phyloP scores from a whole-genome alignment of 2,329 filamentous ascomycete species.

The Rutstroemia sp. region DNA sequence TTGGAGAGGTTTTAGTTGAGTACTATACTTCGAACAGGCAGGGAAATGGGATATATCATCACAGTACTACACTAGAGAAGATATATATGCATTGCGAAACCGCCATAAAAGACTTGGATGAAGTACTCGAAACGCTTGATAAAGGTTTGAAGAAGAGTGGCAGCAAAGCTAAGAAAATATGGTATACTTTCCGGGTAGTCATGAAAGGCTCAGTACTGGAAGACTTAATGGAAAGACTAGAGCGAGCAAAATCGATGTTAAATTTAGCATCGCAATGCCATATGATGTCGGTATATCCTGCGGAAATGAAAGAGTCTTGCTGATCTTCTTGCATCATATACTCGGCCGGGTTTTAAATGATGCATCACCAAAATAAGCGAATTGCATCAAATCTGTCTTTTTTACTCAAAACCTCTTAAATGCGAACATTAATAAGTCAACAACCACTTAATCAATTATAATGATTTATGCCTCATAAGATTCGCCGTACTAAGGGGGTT shows the following conservation, averaged over 20 bases:
- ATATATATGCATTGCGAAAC: neutral
- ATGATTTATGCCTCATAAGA: no score
- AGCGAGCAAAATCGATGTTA: neutral
- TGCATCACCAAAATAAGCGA: no score
- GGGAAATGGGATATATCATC: neutral
- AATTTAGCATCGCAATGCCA: neutral
- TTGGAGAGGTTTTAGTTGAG: neutral
- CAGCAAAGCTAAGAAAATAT: neutral
- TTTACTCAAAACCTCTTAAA: no score
- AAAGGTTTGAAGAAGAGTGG: neutral
- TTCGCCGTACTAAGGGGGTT: no score
- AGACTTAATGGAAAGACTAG: neutral
- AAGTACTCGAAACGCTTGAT: neutral
- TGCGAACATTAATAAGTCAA: no score
- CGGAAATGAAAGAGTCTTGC: neutral
- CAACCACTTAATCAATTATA: no score
- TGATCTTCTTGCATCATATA: neutral
- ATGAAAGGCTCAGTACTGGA: neutral
- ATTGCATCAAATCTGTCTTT: no score
- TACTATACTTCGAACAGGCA: neutral
- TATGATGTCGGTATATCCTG: neutral
- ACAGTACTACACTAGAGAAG: neutral
- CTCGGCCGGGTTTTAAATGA: no score
- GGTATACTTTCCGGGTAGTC: neutral
- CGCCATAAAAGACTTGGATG: neutral